Conservation (phyloP, 2,329 filamentous ascomycete genomes). For the Hypoxylon sp. region DNA sequence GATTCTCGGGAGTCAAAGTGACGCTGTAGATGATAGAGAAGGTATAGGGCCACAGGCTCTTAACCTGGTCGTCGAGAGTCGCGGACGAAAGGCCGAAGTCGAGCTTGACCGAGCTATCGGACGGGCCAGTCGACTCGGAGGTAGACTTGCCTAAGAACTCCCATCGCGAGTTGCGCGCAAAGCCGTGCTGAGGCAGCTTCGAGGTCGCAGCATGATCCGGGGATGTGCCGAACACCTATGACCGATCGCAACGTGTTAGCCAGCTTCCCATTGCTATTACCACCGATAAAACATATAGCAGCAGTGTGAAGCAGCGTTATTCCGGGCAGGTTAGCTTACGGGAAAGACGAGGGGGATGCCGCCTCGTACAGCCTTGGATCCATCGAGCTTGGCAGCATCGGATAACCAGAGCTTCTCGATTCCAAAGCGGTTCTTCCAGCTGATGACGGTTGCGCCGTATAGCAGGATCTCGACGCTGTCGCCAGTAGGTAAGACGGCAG, state of each 20-base stretch:
- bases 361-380: slow-evolving; percentile 88
- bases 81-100: slow-evolving; percentile 90
- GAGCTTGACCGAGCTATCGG: slow-evolving; percentile 83
- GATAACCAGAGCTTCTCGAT: slow-evolving; percentile 90
- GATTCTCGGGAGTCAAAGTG: slow-evolving; percentile 78
- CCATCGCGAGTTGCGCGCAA: slow-evolving; percentile 91
- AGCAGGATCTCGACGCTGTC: slow-evolving; percentile 88
- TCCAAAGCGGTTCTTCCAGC: slow-evolving; percentile 87
- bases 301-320: neutral
- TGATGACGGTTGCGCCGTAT: slow-evolving; percentile 91
- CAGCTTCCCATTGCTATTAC: neutral
- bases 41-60: slow-evolving; percentile 83
- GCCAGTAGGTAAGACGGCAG: slow-evolving; percentile 85
- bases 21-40: slow-evolving; percentile 96
- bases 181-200: slow-evolving; percentile 90
- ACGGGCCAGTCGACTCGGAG: slow-evolving; percentile 68
- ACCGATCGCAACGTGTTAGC: slow-evolving; percentile 19
- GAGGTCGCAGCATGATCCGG: slow-evolving; percentile 82
- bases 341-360: slow-evolving; percentile 95
- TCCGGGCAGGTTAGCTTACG: slow-evolving; percentile 62
- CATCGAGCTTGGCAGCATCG: slow-evolving; percentile 83
- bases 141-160: slow-evolving; percentile 92
- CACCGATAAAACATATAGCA: too few relatives aligned
- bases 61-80: slow-evolving; percentile 76
- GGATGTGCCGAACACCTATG: slow-evolving; percentile 85